Evolutionary conservation across 306 rosid genomes (phyloP), one percentile per base, ranked within the genome.

Genomic region (Cucumis melo): DNA sequence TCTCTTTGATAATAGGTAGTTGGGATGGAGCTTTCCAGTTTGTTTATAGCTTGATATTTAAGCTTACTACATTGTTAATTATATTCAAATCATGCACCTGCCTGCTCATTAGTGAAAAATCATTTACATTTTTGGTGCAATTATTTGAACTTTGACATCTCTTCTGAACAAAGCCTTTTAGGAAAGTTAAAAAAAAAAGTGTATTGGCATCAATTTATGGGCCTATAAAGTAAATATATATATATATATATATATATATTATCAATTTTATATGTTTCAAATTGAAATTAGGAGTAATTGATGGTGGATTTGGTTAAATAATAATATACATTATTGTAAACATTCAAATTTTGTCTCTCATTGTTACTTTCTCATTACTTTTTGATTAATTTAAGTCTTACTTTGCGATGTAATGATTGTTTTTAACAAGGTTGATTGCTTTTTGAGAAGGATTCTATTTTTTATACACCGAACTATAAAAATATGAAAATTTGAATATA

Each of bases 21-120:
- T 72, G 76, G 20, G 76, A 48, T 50, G 15, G 76, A 72, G 76
- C 76, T 72, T 72, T 72, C 76, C 1, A n/a, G 38, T 21, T 50
- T 50, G 76, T 72, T 72, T 27, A 72, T 72, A 50, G 60, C 76
- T 72, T 72, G 42, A 7, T 23, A 50, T 72, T 50, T 72, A 72
- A 72, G 76, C 60, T 50, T 72, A 70, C 15, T 51, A 7, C 55
- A 20, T 11, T 42, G n/a, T 20, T 70, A 70, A 36, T 70, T 46
- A 46, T 44, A 5, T 58, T 70, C 75, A 70, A 44, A 70, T 70
- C 75, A 70, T 70, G 38, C 75, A 46, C 58, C 56, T 70, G 57
- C 53, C 21, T 46, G 41, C 20, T 23, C 13, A 70, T 70, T 70
- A 21, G 23, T 23, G 3, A 21, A 14, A 39, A 11, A 32, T 32